Conservation (phyloP, 176 grass and related monocot genomes). For the Lolium multiflorum region DNA sequence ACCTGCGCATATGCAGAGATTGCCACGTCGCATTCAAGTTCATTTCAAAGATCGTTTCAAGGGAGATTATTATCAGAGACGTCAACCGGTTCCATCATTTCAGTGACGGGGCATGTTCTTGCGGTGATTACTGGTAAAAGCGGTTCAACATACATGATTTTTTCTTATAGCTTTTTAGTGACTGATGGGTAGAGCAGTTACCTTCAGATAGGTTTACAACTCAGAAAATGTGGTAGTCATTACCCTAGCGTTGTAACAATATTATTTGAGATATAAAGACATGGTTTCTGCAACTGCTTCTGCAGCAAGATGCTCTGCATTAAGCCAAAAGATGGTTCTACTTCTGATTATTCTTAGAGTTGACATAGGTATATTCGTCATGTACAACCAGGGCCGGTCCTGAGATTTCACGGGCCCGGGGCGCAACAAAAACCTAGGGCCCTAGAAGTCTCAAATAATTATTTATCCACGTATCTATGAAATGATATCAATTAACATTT, state of each 20-base stretch:
- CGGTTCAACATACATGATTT: background rate
- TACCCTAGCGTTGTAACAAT: background rate
- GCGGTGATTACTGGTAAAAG: slow-evolving; percentile 77
- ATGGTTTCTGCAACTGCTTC: background rate
- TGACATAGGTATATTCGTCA: background rate
- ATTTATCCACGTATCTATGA: too few species aligned
- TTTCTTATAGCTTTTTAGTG: slow-evolving; percentile 23
- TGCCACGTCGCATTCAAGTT: slow-evolving; percentile 70
- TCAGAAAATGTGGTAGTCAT: background rate
- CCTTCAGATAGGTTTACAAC: background rate
- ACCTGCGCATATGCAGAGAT: slow-evolving; percentile 76
- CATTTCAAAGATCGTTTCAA: slow-evolving; percentile 74
- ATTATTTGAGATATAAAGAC: background rate
- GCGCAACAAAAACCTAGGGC: too few species aligned
- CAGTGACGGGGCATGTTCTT: slow-evolving; percentile 66
- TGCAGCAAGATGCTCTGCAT: background rate
- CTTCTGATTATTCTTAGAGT: background rate
- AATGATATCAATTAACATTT: too few species aligned
- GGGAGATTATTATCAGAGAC: slow-evolving; percentile 83
- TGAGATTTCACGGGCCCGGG: too few species aligned
- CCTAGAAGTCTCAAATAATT: too few species aligned
- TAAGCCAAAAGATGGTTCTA: background rate
- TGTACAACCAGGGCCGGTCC: too few species aligned
- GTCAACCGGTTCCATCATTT: slow-evolving; percentile 80
- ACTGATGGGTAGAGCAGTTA: slow-evolving; percentile 29